phyloP scores from a whole-genome alignment of 352 stramenopile species.

The Phytophthora boehmeriae region DNA sequence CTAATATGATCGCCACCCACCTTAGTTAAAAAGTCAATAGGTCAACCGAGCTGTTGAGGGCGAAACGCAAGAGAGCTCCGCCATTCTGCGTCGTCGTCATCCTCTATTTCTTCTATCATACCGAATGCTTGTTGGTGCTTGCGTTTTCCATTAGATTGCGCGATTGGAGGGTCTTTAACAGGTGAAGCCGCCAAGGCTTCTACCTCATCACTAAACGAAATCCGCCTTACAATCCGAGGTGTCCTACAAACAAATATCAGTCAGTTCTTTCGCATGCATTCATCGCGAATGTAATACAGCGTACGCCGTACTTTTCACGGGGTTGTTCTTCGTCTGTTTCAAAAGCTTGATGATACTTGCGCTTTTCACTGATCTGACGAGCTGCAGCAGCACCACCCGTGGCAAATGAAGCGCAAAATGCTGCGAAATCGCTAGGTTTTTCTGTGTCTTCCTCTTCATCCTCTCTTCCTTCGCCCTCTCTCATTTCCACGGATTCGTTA shows the following conservation, averaged over 20 bases:
- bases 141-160: constrained; percentile 25
- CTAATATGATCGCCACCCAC: constrained; percentile 6
- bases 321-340: constrained; percentile 16
- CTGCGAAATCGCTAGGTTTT: constrained; percentile 27
- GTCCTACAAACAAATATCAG: constrained; percentile 26
- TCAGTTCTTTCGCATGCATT: constrained; percentile 18
- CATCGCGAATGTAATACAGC: too few species aligned
- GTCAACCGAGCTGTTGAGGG: constrained; percentile 15
- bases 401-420: constrained; percentile 43
- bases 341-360: constrained; percentile 34
- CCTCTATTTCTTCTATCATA: constrained; percentile 31
- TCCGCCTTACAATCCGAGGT: constrained; percentile 36
- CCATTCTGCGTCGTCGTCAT: constrained; percentile 42
- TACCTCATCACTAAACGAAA: constrained; percentile 39
- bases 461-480: too few species aligned
- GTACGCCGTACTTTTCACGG: constrained; percentile 38
- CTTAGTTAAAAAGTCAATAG: background rate
- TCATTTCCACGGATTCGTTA: too few species aligned
- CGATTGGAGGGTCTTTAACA: constrained; percentile 4
- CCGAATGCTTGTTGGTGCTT: constrained; percentile 33
- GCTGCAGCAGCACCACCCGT: constrained; percentile 28
- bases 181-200: constrained; percentile 17
- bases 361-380: constrained; percentile 21
- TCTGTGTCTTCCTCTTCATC: constrained; percentile 2
- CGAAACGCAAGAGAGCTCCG: constrained; percentile 35